These are phyloP conservation scores for Carex scoparia DNA, from an alignment of 176 grass and related monocot genomes.

Conservation along the genomic window DNA sequence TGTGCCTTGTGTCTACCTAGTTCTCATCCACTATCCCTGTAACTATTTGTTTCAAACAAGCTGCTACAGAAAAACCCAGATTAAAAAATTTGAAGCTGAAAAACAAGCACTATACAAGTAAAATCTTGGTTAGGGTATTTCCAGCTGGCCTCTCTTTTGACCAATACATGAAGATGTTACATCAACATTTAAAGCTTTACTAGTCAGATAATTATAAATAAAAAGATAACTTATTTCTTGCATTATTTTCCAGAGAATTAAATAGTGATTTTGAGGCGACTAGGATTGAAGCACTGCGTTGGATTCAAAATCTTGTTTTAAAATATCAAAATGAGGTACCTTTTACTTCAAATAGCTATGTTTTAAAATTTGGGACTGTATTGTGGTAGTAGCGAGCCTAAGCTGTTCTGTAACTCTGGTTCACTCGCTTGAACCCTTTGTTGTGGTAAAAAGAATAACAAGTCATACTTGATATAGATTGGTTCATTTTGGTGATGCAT, in stretches of 20 bases:
- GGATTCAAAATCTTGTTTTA: conserved; percentile 67
- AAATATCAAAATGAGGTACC: conserved; percentile 75
- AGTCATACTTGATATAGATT: not conserved
- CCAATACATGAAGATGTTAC: too few relatives aligned
- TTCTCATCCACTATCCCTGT: not conserved
- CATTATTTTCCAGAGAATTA: conserved; percentile 67
- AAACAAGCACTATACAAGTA: not conserved
- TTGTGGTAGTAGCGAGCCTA: not conserved
- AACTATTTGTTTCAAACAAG: not conserved
- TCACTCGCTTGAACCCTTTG: not conserved
- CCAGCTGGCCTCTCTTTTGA: not conserved
- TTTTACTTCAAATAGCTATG: not conserved
- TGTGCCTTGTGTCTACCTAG: not conserved
- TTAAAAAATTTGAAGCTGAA: not conserved
- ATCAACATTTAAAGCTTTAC: not conserved
- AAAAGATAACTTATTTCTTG: not conserved
- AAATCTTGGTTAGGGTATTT: not conserved
- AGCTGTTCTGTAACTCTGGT: not conserved
- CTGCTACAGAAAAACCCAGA: not conserved
- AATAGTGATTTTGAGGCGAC: conserved; percentile 81
- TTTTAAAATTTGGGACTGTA: conserved; percentile 22
- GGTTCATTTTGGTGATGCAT: not conserved
- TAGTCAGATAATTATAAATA: not conserved
- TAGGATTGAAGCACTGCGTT: conserved; percentile 86
- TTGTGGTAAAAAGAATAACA: not conserved